Base-by-base conservation (phyloP, 768 basidiomycete species). In the Hypholoma sublateritium region DNA sequence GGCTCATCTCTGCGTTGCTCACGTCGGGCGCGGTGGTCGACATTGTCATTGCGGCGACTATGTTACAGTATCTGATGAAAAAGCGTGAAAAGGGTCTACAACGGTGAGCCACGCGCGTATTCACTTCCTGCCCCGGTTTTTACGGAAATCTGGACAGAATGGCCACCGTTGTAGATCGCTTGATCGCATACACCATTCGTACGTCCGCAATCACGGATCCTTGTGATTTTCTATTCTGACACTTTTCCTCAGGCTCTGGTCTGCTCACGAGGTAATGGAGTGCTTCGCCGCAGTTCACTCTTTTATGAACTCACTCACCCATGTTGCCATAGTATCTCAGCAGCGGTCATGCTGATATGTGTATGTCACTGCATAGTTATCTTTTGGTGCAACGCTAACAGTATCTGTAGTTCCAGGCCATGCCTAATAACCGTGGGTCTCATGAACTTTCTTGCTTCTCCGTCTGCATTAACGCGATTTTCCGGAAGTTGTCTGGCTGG, bases 1-100 rank as follows among this genome's bases (percentile, higher is more conserved):
- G 73, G 73, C 59, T 74, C 3, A 69, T 74, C 34, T 67, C 69
- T 1, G 58, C 64, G 13, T 58, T 72, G 1, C 63, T 74, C 21
- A 57, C 57, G 12, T 55, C 67, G 8, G 69, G 72, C 5, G 69
- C 65, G 1, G 62, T 57, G 0, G 53, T 72, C 9, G 73, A 74
- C 46, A 54, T 74, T 17, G 58, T 67, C 9, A 69, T 74, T 55
- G 67, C 71, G 0, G 59, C 57, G 1, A 62, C 68, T 21, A 65
- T 76, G 65, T 62, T 73, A 28, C 71, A 67, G 41, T 72, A 71
- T 53, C 58, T 76, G 11, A 25, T 59, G 2, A 54, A 56, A 22
- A 62, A 70, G 57, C 53, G 65, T 22, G 48, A 50, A 1, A 35
- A 62, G 14, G 65, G 56, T 14, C 52, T 66, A 45, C 34, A 59